Evolutionary conservation across 352 stramenopile genomes (phyloP).

Genomic region (Phytophthora pini): DNA sequence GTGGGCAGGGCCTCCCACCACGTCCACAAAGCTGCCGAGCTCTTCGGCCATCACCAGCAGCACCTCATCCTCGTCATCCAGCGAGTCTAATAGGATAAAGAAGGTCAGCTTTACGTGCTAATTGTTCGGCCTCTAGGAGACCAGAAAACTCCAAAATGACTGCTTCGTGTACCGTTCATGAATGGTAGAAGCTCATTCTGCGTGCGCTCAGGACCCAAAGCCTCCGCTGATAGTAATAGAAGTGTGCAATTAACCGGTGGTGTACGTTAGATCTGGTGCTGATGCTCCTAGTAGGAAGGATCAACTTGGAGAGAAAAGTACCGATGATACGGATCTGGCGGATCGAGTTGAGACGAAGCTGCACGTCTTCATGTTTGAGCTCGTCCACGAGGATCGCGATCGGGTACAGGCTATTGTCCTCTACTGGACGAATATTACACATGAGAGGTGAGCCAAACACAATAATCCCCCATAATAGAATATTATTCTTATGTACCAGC

Average conservation of each 20-base stretch:
- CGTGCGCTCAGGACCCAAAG: constrained; percentile 90
- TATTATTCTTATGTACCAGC: constrained; percentile 31
- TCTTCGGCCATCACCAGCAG: constrained; percentile 95
- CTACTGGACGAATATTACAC: constrained; percentile 25
- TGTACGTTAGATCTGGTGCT: constrained; percentile 12
- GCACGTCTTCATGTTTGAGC: constrained; percentile 93
- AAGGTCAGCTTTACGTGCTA: constrained; percentile 2
- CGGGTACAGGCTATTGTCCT: constrained; percentile 86
- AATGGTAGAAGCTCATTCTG: constrained; percentile 98
- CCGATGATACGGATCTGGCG: constrained; percentile 91
- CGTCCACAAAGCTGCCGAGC: constrained; percentile 88
- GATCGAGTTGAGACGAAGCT: constrained; percentile 92
- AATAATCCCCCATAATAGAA: constrained; percentile 11
- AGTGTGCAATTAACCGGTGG: constrained; percentile 6
- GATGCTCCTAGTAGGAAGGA: too few species aligned
- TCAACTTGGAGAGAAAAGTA: constrained; percentile 29
- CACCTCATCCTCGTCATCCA: constrained; percentile 99
- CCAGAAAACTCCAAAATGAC: constrained; percentile 3
- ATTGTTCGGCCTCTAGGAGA: neutral
- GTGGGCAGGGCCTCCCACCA: constrained; percentile 91
- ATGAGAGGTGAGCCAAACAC: constrained; percentile 7
- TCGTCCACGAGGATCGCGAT: constrained; percentile 93
- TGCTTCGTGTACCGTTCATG: constrained; percentile 80
- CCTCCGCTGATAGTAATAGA: constrained; percentile 59
- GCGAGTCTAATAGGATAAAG: constrained; percentile 78